A percentile compares a stretch with the other conserved stretches of the same genome.
phyloP scores from a whole-genome alignment of 2,329 filamentous ascomycete species.

The Diaporthe batatas region DNA sequence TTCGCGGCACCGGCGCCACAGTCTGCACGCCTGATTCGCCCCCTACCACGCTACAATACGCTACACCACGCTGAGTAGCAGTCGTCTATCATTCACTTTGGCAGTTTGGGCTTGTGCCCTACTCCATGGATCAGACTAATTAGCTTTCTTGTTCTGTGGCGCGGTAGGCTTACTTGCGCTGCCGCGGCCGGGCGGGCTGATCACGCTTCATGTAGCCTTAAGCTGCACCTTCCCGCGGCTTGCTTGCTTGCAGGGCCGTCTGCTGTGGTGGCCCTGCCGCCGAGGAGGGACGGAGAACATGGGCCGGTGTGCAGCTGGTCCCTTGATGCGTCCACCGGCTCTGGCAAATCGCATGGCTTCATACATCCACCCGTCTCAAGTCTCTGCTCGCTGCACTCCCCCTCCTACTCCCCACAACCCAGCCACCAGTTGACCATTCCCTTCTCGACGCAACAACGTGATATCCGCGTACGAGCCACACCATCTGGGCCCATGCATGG shows the following conservation, averaged over 20 bases:
- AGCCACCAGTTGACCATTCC: not conserved
- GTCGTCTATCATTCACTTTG: not conserved
- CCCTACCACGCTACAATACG: slow-evolving; percentile 4
- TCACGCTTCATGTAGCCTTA: not conserved
- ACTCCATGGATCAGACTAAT: not conserved
- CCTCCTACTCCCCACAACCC: not conserved
- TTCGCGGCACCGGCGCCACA: slow-evolving; percentile 21
- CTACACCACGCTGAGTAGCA: not conserved
- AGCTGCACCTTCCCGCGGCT: slow-evolving; percentile 6
- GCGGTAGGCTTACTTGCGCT: not conserved
- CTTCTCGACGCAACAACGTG: slow-evolving; percentile 3
- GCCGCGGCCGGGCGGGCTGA: not conserved
- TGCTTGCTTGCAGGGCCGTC: not conserved
- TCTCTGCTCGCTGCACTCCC: not conserved
- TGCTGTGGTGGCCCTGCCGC: not conserved
- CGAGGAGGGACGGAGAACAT: not conserved
- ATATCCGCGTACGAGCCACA: slow-evolving; percentile 27
- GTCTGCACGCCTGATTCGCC: slow-evolving; percentile 15
- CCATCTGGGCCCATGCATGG: slow-evolving; percentile 2
- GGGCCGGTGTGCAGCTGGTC: slow-evolving; percentile 22
- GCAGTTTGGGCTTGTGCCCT: not conserved
- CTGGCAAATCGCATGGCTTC: slow-evolving; percentile 21
- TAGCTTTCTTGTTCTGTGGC: slow-evolving; percentile 10
- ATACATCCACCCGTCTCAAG: not conserved
- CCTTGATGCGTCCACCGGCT: slow-evolving; percentile 15